Conservation (phyloP, 2,329 filamentous ascomycete genomes). For the Claviceps sorghi region DNA sequence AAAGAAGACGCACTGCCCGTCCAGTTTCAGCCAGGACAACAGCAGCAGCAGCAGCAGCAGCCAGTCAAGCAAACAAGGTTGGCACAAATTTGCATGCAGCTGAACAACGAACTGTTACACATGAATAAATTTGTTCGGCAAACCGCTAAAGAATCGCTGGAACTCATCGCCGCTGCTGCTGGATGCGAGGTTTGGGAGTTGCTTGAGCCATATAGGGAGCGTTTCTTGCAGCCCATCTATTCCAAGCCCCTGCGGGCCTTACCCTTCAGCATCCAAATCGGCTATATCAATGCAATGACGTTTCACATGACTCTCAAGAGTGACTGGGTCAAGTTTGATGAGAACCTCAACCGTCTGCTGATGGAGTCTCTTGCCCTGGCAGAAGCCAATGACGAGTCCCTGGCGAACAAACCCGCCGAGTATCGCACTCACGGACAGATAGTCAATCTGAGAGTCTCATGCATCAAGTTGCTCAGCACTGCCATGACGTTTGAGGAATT, state of each 20-base stretch:
- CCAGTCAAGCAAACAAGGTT: slow-evolving; percentile 44
- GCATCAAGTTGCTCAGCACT: slow-evolving; percentile 81
- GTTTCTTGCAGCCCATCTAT: slow-evolving; percentile 81
- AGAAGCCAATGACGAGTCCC: slow-evolving; percentile 83
- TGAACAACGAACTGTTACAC: slow-evolving; percentile 80
- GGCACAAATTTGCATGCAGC: slow-evolving; percentile 63
- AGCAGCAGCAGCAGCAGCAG: slow-evolving; percentile 24
- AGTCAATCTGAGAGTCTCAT: slow-evolving; percentile 78
- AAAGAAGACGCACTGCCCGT: slow-evolving; percentile 51
- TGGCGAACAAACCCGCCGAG: slow-evolving; percentile 85
- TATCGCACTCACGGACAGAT: slow-evolving; percentile 94
- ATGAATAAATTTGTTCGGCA: slow-evolving; percentile 92
- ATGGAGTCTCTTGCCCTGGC: slow-evolving; percentile 89
- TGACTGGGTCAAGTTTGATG: slow-evolving; percentile 83
- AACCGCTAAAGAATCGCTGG: slow-evolving; percentile 67
- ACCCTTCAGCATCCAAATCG: slow-evolving; percentile 90
- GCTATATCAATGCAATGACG: slow-evolving; percentile 94
- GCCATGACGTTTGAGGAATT: slow-evolving; percentile 92
- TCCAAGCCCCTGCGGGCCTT: slow-evolving; percentile 86
- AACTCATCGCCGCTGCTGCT: slow-evolving; percentile 65
- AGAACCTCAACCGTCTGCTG: slow-evolving; percentile 74
- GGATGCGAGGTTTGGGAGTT: slow-evolving; percentile 74
- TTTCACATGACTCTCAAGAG: slow-evolving; percentile 84
- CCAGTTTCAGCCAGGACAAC: slow-evolving; percentile 26
- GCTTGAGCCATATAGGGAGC: slow-evolving; percentile 77